Percentiles rank a stretch among this genome's conserved stretches.
phyloP scores from a whole-genome alignment of 176 grass and related monocot species.

The Aegilops bicornis region DNA sequence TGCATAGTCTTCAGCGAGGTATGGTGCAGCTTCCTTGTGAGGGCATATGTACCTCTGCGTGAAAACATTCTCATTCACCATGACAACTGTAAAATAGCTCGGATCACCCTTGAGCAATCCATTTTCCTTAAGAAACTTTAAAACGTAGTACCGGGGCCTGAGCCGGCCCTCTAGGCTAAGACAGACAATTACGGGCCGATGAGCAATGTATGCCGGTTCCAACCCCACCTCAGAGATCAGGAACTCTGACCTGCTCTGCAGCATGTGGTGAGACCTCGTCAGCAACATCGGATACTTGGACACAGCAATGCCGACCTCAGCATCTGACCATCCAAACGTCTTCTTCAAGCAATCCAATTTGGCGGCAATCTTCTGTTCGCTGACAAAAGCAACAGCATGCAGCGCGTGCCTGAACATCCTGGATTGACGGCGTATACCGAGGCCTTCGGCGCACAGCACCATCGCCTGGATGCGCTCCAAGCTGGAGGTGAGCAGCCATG shows the following conservation, averaged over 20 bases:
- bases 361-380: not conserved
- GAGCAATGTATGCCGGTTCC: slow-evolving; percentile 4
- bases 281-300: not conserved
- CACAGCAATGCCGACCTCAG: not conserved
- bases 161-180: slow-evolving; percentile 27
- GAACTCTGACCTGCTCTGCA: slow-evolving; percentile 1
- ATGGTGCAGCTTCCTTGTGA: slow-evolving; percentile 4
- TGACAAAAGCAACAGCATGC: not conserved
- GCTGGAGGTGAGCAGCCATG: not conserved
- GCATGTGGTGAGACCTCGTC: not conserved
- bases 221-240: slow-evolving; percentile 18
- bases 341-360: not conserved
- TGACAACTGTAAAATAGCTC: not conserved
- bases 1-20: slow-evolving; percentile 9
- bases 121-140: slow-evolving; percentile 28
- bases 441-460: not conserved
- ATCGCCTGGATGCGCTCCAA: not conserved
- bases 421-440: not conserved
- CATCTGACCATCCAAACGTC: not conserved
- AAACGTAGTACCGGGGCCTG: slow-evolving; percentile 22
- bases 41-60: slow-evolving; percentile 19
- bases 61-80: slow-evolving; percentile 2
- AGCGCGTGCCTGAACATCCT: not conserved
- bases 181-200: not conserved
- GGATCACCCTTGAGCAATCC: not conserved